Conservation (phyloP, 2,329 filamentous ascomycete genomes). For the Cladorrhinum sp. region DNA sequence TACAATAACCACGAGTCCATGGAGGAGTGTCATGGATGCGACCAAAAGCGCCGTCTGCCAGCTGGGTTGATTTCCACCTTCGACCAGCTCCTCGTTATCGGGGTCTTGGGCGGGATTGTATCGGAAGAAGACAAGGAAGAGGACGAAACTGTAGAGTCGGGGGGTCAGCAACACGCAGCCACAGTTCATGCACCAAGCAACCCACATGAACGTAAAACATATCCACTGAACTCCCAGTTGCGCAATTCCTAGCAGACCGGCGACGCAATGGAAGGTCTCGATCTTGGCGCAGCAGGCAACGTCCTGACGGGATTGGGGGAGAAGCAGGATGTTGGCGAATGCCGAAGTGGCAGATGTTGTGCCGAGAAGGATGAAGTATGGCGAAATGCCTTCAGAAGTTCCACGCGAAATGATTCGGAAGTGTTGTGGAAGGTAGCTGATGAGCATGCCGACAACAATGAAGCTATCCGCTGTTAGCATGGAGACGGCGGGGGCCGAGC, state of each 20-base stretch:
- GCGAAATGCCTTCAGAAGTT: slow-evolving; percentile 91
- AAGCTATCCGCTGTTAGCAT: slow-evolving; percentile 43
- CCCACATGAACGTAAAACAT: slow-evolving; percentile 88
- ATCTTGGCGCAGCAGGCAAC: slow-evolving; percentile 83
- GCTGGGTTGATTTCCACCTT: slow-evolving; percentile 50
- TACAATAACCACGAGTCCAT: slow-evolving; percentile 68
- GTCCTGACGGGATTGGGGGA: slow-evolving; percentile 78
- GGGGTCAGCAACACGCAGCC: slow-evolving; percentile 20
- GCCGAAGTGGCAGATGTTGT: slow-evolving; percentile 84
- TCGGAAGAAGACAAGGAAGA: slow-evolving; percentile 95
- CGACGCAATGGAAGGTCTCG: slow-evolving; percentile 76
- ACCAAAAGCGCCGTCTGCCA: slow-evolving; percentile 79
- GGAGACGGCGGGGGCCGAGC: background rate
- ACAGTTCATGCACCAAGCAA: slow-evolving; percentile 20
- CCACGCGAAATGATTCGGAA: slow-evolving; percentile 81
- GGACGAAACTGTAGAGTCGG: slow-evolving; percentile 63
- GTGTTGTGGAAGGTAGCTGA: slow-evolving; percentile 95
- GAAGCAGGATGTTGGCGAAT: slow-evolving; percentile 87
- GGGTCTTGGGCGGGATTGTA: slow-evolving; percentile 53
- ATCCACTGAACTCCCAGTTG: slow-evolving; percentile 91
- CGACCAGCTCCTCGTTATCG: slow-evolving; percentile 42
- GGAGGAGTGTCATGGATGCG: slow-evolving; percentile 67
- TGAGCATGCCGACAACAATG: slow-evolving; percentile 80
- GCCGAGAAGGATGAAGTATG: slow-evolving; percentile 92
- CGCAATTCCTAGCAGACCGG: slow-evolving; percentile 80